phyloP scores from a whole-genome alignment of 1,284 basidiomycete genomes.

The Heimioporus punctisporus region DNA sequence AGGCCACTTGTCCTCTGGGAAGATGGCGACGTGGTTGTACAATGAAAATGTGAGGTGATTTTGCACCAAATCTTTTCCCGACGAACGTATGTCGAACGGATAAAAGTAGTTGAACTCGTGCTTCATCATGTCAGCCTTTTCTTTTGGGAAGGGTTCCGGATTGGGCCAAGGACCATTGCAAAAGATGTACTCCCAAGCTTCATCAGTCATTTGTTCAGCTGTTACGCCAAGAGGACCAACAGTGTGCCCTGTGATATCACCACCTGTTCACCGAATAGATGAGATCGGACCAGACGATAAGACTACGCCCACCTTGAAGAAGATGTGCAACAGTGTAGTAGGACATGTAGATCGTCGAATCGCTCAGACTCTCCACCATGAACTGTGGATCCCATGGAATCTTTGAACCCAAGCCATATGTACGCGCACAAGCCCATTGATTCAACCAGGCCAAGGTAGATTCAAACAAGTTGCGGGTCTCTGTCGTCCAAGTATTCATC shows the following conservation, averaged over 20 bases:
- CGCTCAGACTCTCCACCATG: conserved; percentile 96
- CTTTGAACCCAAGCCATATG: conserved; percentile 95
- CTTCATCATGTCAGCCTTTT: conserved; percentile 85
- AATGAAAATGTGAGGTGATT: conserved; percentile 97
- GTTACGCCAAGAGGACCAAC: conserved; percentile 87
- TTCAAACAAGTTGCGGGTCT: conserved; percentile 94
- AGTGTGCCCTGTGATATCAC: conserved; percentile 77
- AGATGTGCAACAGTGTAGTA: conserved; percentile 97
- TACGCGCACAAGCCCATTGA: conserved; percentile 98
- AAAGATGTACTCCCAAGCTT: conserved; percentile 97
- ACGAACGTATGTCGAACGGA: conserved; percentile 97
- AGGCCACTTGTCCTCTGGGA: conserved; percentile 96
- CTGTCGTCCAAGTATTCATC: conserved; percentile 91
- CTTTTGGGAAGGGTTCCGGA: conserved; percentile 64
- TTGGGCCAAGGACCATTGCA: conserved; percentile 78
- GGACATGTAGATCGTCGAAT: conserved; percentile 99
- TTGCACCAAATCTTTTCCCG: conserved; percentile 98
- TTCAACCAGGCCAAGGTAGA: conserved; percentile 95
- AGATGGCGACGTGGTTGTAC: conserved; percentile 95
- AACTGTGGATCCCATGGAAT: conserved; percentile 98
- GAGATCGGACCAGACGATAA: neutral
- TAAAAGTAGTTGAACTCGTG: conserved; percentile 98
- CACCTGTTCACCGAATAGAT: conserved; percentile 41
- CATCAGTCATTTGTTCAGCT: conserved; percentile 95
- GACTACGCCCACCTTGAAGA: conserved; percentile 66